phyloP scores from a whole-genome alignment of 495 filamentous ascomycete genomes.

The Neohortaea acidophila region DNA sequence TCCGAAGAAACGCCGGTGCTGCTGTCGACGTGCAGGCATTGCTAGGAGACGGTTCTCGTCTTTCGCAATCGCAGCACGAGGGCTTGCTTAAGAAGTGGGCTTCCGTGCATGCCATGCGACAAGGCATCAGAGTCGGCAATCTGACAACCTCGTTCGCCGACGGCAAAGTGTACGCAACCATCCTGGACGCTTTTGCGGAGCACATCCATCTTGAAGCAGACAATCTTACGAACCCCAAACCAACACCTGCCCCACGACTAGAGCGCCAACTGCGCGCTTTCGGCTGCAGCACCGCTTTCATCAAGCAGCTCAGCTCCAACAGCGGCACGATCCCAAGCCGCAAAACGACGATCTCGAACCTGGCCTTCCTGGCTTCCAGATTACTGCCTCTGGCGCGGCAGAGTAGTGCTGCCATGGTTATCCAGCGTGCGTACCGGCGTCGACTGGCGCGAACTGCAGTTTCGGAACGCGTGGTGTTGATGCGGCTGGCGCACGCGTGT shows the following conservation, averaged over 20 bases:
- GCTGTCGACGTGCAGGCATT: slow-evolving; percentile 5
- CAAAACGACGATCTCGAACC: slow-evolving; percentile 38
- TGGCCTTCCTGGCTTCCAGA: slow-evolving; percentile 49
- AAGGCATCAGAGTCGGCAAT: slow-evolving; percentile 36
- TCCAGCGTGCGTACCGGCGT: slow-evolving; percentile 32
- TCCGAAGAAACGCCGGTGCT: slow-evolving; percentile 17
- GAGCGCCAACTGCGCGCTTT: slow-evolving; percentile 21
- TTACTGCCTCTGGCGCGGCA: slow-evolving; percentile 38
- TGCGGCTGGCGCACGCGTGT: slow-evolving; percentile 24
- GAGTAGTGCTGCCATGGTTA: slow-evolving; percentile 37
- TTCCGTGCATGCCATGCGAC: slow-evolving; percentile 31
- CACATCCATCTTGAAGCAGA: slow-evolving; percentile 17
- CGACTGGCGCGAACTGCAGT: slow-evolving; percentile 7
- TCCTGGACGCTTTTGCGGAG: slow-evolving; percentile 43
- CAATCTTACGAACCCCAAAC: not conserved
- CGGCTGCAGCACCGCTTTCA: slow-evolving; percentile 27
- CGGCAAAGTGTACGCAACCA: slow-evolving; percentile 39
- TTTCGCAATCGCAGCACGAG: slow-evolving; percentile 3
- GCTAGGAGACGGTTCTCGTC: not conserved
- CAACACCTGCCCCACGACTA: slow-evolving; percentile 5
- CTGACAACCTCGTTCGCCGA: slow-evolving; percentile 47
- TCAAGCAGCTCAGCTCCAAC: slow-evolving; percentile 20
- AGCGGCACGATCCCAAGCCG: slow-evolving; percentile 26
- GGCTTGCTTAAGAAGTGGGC: slow-evolving; percentile 42
- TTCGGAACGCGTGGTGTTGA: slow-evolving; percentile 14